These are phyloP conservation scores for Botrytis pseudocinerea DNA, from an alignment of 2,329 filamentous ascomycete genomes.

Conservation along the genomic window DNA sequence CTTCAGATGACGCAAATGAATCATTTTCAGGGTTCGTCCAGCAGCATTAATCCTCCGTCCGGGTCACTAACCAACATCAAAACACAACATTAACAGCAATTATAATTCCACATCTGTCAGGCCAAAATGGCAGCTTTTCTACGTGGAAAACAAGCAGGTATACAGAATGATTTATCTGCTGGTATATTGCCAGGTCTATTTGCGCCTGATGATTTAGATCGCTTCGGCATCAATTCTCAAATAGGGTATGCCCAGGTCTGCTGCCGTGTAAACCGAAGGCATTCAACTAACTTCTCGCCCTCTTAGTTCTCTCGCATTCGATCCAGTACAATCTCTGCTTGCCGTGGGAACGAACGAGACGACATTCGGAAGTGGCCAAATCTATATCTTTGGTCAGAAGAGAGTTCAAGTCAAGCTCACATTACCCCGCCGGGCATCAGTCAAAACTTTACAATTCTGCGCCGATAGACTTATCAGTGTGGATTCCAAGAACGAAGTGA, in stretches of 20 bases:
- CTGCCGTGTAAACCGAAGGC: neutral
- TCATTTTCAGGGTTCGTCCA: neutral
- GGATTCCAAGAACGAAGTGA: conserved; percentile 82
- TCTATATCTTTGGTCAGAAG: conserved; percentile 84
- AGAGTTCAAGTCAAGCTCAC: conserved; percentile 75
- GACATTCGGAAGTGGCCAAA: conserved; percentile 79
- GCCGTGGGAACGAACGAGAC: conserved; percentile 89
- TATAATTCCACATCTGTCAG: neutral
- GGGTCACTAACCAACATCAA: conserved; percentile 11
- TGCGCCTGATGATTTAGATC: conserved; percentile 76
- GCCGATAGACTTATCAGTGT: conserved; percentile 82
- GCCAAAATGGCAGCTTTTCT: conserved; percentile 78
- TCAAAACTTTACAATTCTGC: conserved; percentile 79
- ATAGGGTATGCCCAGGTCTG: conserved; percentile 53
- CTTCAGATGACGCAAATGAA: conserved; percentile 19
- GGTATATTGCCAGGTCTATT: conserved; percentile 78
- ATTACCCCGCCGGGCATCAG: conserved; percentile 70
- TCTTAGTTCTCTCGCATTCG: conserved; percentile 77
- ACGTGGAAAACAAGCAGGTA: conserved; percentile 87
- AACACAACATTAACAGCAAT: conserved; percentile 7
- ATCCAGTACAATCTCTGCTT: conserved; percentile 89
- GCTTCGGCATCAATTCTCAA: conserved; percentile 80
- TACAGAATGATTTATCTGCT: conserved; percentile 86
- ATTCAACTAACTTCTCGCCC: conserved; percentile 25
- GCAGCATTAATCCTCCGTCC: neutral